Evolutionary conservation across 2,329 filamentous ascomycete genomes (phyloP), one percentile per base, ranked within the genome.

Genomic region (Daldinia sp.): DNA sequence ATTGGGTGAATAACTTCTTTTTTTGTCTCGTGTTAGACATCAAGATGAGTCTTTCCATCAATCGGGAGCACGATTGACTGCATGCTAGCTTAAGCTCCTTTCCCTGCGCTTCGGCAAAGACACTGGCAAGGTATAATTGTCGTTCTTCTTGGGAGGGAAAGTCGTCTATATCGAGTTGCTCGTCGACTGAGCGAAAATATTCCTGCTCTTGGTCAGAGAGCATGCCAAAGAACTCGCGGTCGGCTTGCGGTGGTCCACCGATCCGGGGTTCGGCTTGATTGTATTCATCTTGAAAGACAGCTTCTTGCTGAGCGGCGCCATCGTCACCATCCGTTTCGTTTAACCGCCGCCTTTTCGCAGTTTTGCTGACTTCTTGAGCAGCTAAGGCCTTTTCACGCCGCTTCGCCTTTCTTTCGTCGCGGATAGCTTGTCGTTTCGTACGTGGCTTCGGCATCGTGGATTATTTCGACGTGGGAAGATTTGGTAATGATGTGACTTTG

Each of bases 1-100:
- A 98, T 50, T 92, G 93, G 72, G 89, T 88, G 78, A 98, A 98
- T 20, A 99, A 82, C 54, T 86, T 86, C 84, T 97, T 97, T 80
- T 97, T 90, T 81, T 98, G 96, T 18, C 84, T 82, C 35, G 91
- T 86, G 37, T 88, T 91, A 30, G 93, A 95, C 70, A 97, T 83
- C 60, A 94, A 86, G 60, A 99, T 97, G 77, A 99, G 82, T 35
- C 94, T 88, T 82, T 99, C 96, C 90, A 98, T 92, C 60, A 99
- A 82, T 15, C 96, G 87, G 58, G 96, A 99, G 81, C 94, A 98
- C 2, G 93, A 96, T 81, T 99, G 96, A 79, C 94, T 97, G 82
- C 93, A 96, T 26, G 94, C 94, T 70, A 99, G 88, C 85, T 98
- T 99, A 77, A 99, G 85, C 80, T 98, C 96, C 81, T 98, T 98